A percentile compares a stretch with the other conserved stretches of the same genome.
phyloP scores from a whole-genome alignment of 208 protist genomes.

The Leishmania braziliensis region DNA sequence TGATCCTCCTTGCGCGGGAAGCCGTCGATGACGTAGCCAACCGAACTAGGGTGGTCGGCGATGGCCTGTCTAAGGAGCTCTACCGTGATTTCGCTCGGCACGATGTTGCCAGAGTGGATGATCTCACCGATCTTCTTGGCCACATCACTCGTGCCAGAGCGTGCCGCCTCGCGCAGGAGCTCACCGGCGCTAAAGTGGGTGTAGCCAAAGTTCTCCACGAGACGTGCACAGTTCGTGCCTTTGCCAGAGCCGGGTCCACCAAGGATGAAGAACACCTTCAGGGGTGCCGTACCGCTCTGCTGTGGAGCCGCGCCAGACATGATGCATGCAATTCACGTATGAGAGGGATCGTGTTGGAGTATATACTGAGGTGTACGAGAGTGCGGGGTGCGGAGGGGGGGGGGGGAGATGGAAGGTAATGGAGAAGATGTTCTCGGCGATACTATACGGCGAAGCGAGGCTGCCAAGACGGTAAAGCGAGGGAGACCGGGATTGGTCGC shows the following conservation, averaged over 20 bases:
- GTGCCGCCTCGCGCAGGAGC: constrained; percentile 77
- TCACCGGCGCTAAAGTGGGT: constrained; percentile 89
- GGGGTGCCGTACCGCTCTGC: neutral
- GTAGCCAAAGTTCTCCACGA: constrained; percentile 83
- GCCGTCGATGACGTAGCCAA: constrained; percentile 89
- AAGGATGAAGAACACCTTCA: constrained; percentile 87
- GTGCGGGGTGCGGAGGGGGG: neutral
- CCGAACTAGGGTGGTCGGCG: constrained; percentile 47
- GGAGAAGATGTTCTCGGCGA: neutral
- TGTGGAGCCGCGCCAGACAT: neutral
- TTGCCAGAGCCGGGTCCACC: constrained; percentile 90
- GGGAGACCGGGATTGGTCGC: neutral
- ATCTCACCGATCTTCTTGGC: constrained; percentile 77
- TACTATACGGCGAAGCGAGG: neutral
- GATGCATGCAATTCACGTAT: neutral
- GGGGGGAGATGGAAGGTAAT: neutral
- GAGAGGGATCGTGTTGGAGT: neutral
- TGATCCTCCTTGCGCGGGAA: constrained; percentile 90
- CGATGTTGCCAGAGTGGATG: constrained; percentile 75
- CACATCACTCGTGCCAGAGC: constrained; percentile 56
- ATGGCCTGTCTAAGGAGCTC: constrained; percentile 76
- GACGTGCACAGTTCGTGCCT: constrained; percentile 75
- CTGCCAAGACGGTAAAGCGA: neutral
- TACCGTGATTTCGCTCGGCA: constrained; percentile 89
- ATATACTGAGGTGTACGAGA: neutral